Evolutionary conservation across 2,329 filamentous ascomycete genomes (phyloP).

Genomic region (Ceratocystis destructans): DNA sequence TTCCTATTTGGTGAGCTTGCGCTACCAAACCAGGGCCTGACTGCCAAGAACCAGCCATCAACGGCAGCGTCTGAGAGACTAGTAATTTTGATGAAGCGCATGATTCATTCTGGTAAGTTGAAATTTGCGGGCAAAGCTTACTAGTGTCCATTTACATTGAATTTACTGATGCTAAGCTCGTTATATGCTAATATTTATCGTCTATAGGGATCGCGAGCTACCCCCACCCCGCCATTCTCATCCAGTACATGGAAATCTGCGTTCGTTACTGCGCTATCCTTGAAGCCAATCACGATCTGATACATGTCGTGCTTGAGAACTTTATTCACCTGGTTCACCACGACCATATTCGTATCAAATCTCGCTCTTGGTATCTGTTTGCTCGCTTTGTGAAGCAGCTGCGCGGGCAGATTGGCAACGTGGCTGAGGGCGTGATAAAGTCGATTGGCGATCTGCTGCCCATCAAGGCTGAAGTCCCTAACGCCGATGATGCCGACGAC

Average conservation of each 20-base stretch:
- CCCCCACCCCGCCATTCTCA: conserved; percentile 76
- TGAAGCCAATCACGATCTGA: conserved; percentile 66
- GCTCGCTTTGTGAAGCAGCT: conserved; percentile 83
- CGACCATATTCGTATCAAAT: conserved; percentile 71
- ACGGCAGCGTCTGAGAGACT: conserved; percentile 67
- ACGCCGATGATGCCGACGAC: conserved; percentile 62
- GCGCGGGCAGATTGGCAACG: conserved; percentile 68
- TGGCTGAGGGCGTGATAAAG: conserved; percentile 81
- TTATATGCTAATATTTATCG: conserved; percentile 21
- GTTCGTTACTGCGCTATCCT: conserved; percentile 90
- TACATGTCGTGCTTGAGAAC: conserved; percentile 75
- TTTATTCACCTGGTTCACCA: conserved; percentile 88
- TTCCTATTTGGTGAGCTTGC: conserved; percentile 89
- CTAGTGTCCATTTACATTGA: neutral
- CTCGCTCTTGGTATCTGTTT: conserved; percentile 94
- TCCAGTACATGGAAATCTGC: conserved; percentile 98
- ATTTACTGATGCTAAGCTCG: too few species aligned
- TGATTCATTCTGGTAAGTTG: conserved; percentile 74
- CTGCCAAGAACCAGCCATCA: conserved; percentile 69
- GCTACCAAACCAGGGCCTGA: conserved; percentile 76
- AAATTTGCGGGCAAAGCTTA: neutral
- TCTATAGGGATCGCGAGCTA: conserved; percentile 63
- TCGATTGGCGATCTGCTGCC: conserved; percentile 77
- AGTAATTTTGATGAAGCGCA: conserved; percentile 83
- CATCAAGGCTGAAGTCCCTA: conserved; percentile 79